Base-by-base conservation (phyloP, 2,329 filamentous ascomycete species). In the Fusarium lyarnte region DNA sequence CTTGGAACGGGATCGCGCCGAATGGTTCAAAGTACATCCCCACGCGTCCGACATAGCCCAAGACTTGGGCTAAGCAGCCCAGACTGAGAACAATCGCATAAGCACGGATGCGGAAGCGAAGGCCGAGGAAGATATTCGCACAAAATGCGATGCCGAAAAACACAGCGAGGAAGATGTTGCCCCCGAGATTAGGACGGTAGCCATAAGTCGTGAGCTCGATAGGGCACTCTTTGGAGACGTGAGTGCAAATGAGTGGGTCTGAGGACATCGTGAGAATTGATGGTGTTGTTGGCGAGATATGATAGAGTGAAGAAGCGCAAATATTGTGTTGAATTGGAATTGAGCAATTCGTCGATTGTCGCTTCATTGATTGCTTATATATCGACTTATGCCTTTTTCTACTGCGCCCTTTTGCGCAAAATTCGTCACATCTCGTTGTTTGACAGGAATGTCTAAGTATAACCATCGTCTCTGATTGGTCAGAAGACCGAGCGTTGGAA, bases 1-100 rank as follows among this genome's bases (percentile, higher is more conserved):
- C 33, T 8, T 67, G 63, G 21, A 67, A 67, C 3, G 63, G 46
- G 0, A 67, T 54, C 7, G 53, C 25, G 13, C 25, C n/a, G 16
- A 67, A 67, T 1, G 64, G 64, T 10, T n/a, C 8, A 6, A 53
- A 67, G 29, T 67, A 67, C 64, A 67, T 67, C 8, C 29, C 54
- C 1, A 67, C 41, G 36, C 64, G 47, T 13, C 53, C 64, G 2
- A 14, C 3, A 2, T 67, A 67, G 8, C 64, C 64, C 3, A 67
- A 3, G 5, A 43, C 9, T 23, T 67, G 64, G 3, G 63, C 25
- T 11, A 67, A 21, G 0, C 46, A 67, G 12, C 63, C 64, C 1
- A 67, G 25, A 3, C 46, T 13, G 5, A 67, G 25, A 4, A 67
- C 64, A 4, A 53, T 19, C 13, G 63, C 63, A 62, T 67, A 67